Conservation (phyloP, 495 filamentous ascomycete genomes). For the Penicillium subrubescens region DNA sequence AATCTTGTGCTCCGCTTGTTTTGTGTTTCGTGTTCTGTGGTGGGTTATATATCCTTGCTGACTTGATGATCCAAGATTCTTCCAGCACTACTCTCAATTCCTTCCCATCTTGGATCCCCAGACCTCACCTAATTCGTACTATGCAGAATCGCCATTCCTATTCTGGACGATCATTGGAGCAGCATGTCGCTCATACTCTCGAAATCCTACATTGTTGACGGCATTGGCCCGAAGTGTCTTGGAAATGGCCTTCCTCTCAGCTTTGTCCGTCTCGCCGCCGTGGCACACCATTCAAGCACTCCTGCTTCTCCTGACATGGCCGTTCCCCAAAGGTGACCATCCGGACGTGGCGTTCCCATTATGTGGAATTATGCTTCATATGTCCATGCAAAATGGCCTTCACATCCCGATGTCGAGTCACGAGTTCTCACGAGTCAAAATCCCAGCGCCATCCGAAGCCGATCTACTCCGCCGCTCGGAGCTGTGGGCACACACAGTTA, state of each 20-base stretch:
- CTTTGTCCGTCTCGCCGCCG: slow-evolving; percentile 37
- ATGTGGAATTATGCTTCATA: slow-evolving; percentile 44
- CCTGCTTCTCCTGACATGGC: slow-evolving; percentile 52
- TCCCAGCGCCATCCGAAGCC: slow-evolving; percentile 34
- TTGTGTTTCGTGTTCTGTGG: not conserved
- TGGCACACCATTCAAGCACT: slow-evolving; percentile 52
- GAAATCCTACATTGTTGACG: slow-evolving; percentile 47
- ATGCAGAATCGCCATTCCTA: slow-evolving; percentile 47
- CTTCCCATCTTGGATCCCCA: slow-evolving; percentile 47
- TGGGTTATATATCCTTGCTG: not conserved
- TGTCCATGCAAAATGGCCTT: slow-evolving; percentile 53
- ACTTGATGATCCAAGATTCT: slow-evolving; percentile 39
- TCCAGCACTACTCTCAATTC: slow-evolving; percentile 47
- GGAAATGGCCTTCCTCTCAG: slow-evolving; percentile 48
- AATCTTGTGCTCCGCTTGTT: not conserved
- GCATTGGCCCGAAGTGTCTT: slow-evolving; percentile 41
- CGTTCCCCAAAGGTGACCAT: slow-evolving; percentile 48
- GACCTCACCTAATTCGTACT: slow-evolving; percentile 45
- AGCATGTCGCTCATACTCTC: slow-evolving; percentile 38
- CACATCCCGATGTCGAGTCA: slow-evolving; percentile 52
- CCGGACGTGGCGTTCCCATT: slow-evolving; percentile 46
- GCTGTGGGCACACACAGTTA: slow-evolving; percentile 47
- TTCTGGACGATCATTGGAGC: slow-evolving; percentile 54
- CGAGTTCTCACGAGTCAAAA: slow-evolving; percentile 45
- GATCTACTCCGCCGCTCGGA: slow-evolving; percentile 44